A percentile compares a stretch with the other conserved stretches of the same genome.
phyloP scores from a whole-genome alignment of 2,329 filamentous ascomycete genomes.

The Aurifilum marmelostoma region DNA sequence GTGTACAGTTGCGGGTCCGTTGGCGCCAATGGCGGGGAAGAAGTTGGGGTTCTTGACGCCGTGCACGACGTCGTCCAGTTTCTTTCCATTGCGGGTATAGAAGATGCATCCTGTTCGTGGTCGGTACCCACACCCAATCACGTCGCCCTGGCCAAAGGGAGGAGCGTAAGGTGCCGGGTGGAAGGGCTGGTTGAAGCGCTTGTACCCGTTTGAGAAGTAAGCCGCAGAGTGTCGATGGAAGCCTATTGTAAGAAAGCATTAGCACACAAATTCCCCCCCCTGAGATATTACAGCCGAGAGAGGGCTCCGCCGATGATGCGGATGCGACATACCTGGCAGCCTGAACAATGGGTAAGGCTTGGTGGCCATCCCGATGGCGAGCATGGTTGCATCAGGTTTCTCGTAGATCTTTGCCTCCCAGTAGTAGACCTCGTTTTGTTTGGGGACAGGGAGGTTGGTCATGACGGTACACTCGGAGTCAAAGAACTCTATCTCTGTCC shows the following conservation, averaged over 20 bases:
- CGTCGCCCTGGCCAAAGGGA: constrained; percentile 86
- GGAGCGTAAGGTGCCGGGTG: constrained; percentile 78
- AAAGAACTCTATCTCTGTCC: constrained; percentile 98
- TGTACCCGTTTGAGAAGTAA: constrained; percentile 84
- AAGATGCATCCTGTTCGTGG: constrained; percentile 94
- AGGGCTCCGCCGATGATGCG: too few relatives aligned
- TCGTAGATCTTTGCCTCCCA: constrained; percentile 99
- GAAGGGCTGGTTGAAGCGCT: constrained; percentile 93
- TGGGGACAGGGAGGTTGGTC: constrained; percentile 94
- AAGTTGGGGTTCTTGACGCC: constrained; percentile 95
- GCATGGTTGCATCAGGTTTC: constrained; percentile 83
- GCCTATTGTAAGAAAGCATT: constrained; percentile 51
- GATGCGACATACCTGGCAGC: constrained; percentile 73
- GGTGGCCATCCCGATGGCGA: constrained; percentile 92
- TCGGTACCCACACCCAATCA: constrained; percentile 92
- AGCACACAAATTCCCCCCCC: not conserved
- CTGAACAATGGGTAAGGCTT: constrained; percentile 97
- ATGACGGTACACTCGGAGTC: constrained; percentile 97
- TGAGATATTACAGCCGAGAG: not conserved
- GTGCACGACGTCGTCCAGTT: constrained; percentile 90
- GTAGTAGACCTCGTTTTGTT: constrained; percentile 99
- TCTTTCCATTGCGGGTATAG: constrained; percentile 98
- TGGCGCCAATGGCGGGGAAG: constrained; percentile 96
- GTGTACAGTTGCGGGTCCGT: constrained; percentile 88
- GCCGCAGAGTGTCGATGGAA: constrained; percentile 92